These are phyloP conservation scores for Bipolaris sorokiniana DNA, from an alignment of 2,329 filamentous ascomycete genomes.

Conservation along the genomic window DNA sequence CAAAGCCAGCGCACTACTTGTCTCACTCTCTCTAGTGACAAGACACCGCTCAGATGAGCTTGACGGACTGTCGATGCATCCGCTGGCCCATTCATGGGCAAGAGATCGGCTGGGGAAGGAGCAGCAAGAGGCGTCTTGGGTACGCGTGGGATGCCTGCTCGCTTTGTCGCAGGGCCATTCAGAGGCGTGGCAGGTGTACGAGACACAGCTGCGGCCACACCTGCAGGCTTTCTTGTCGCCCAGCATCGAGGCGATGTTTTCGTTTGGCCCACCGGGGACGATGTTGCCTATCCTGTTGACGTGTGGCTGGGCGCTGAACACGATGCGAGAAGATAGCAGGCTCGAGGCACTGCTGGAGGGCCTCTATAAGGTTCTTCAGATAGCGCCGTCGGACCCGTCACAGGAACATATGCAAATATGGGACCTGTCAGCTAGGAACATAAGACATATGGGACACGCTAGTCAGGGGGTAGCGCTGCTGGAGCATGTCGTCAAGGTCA, in stretches of 20 bases:
- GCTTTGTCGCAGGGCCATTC: conserved; percentile 2
- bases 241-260: conserved; percentile 1
- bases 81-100: conserved; percentile 47
- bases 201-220: conserved; percentile 17
- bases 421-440: conserved; percentile 12
- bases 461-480: conserved; percentile 14
- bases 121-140: conserved; percentile 27
- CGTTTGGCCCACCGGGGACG: conserved; percentile 1
- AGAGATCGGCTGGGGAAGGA: conserved; percentile 32
- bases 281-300: conserved; percentile 13
- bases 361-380: conserved; percentile 11
- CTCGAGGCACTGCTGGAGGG: conserved; percentile 8
- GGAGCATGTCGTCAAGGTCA: conserved; percentile 16
- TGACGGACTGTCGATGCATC: conserved; percentile 43
- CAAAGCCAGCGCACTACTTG: conserved; percentile 35
- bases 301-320: conserved; percentile 16
- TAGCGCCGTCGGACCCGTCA: conserved; percentile 10
- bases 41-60: conserved; percentile 4
- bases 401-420: conserved; percentile 9
- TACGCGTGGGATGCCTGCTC: conserved; percentile 24
- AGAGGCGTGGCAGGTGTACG: conserved; percentile 8
- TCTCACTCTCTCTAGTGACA: conserved; percentile 38
- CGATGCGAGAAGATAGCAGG: conserved; percentile 10
- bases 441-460: conserved; percentile 3
- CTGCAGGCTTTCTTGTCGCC: conserved; percentile 19